Conservation (phyloP, 176 grass and related monocot genomes). For the Alopecurus myosuroides region DNA sequence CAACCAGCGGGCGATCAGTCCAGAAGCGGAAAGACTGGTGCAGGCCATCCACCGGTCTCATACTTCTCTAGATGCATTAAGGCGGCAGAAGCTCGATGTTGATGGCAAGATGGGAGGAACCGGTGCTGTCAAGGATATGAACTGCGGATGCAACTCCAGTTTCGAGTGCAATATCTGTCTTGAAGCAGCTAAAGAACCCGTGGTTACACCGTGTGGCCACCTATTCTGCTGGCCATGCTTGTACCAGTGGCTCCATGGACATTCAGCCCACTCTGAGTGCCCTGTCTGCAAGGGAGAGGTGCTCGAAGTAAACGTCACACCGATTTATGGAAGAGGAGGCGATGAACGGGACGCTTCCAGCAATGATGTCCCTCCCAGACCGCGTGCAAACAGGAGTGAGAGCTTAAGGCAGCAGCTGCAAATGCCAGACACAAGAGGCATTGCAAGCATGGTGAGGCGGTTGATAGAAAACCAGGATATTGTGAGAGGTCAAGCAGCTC, state of each 20-base stretch:
- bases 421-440: constrained; percentile 20
- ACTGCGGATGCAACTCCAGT: constrained; percentile 36
- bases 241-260: constrained; percentile 61
- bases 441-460: constrained; percentile 27
- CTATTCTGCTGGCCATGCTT: constrained; percentile 94
- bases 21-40: constrained; percentile 47
- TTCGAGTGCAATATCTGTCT: constrained; percentile 93
- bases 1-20: constrained; percentile 18
- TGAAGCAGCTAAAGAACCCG: constrained; percentile 59
- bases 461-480: constrained; percentile 39
- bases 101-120: constrained; percentile 30
- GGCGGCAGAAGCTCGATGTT: constrained; percentile 34
- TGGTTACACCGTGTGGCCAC: constrained; percentile 85
- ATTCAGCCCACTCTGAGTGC: constrained; percentile 50
- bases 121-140: constrained; percentile 38
- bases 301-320: constrained; percentile 51
- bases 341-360: background rate
- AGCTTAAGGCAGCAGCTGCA: constrained; percentile 50
- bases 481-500: constrained; percentile 23
- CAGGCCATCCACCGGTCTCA: constrained; percentile 53
- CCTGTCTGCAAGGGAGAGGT: constrained; percentile 87
- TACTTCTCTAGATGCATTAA: constrained; percentile 39
- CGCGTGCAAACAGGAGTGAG: constrained; percentile 42
- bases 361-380: constrained; percentile 64
- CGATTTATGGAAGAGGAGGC: constrained; percentile 76